Evolutionary conservation across 495 filamentous ascomycete species (phyloP).

Genomic region (Umbilicaria muhlenbergii): DNA sequence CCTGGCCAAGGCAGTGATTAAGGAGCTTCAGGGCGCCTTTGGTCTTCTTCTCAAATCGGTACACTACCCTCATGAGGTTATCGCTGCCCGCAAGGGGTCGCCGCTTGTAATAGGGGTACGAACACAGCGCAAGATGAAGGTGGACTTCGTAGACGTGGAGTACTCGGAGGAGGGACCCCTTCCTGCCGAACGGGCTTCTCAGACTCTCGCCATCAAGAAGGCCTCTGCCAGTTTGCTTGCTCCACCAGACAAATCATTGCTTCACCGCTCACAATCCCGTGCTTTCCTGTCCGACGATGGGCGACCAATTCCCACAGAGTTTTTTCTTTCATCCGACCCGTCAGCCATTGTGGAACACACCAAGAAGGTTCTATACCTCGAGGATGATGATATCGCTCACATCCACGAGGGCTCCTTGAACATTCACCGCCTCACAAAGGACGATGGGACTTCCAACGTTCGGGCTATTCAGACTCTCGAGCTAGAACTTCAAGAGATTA

Average conservation of each 20-base stretch:
- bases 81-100: constrained; percentile 95
- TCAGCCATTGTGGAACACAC: constrained; percentile 98
- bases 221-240: constrained; percentile 67
- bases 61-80: constrained; percentile 94
- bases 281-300: constrained; percentile 98
- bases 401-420: constrained; percentile 97
- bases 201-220: constrained; percentile 94
- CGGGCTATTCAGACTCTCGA: constrained; percentile 96
- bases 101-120: constrained; percentile 90
- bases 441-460: constrained; percentile 90
- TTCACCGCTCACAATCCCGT: constrained; percentile 94
- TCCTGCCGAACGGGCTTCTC: constrained; percentile 84
- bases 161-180: constrained; percentile 77
- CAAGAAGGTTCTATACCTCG: constrained; percentile 98
- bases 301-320: constrained; percentile 92
- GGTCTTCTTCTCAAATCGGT: constrained; percentile 94
- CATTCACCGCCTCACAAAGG: constrained; percentile 93
- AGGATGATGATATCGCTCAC: constrained; percentile 98
- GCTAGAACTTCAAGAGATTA: constrained; percentile 97
- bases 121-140: constrained; percentile 98
- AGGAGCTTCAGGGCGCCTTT: constrained; percentile 94
- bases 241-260: constrained; percentile 85
- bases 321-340: constrained; percentile 95
- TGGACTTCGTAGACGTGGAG: constrained; percentile 98
- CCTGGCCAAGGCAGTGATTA: constrained; percentile 91